phyloP scores from a whole-genome alignment of 2,329 filamentous ascomycete genomes.

The Alternaria brassicicola region DNA sequence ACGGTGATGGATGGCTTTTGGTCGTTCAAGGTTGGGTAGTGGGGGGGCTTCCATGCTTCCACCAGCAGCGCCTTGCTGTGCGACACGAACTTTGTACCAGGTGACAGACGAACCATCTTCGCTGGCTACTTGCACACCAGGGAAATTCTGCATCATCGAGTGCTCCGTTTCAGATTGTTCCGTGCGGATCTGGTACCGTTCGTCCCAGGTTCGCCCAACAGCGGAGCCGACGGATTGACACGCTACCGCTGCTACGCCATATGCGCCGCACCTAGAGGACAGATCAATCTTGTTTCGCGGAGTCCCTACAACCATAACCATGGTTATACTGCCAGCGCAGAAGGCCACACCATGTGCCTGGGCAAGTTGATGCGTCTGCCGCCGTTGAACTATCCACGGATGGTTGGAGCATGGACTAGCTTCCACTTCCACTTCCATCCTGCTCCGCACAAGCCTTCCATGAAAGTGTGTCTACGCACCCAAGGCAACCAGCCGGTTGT shows the following conservation, averaged over 20 bases:
- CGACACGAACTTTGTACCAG: neutral
- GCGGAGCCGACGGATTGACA: slow-evolving; percentile 23
- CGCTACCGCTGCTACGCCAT: slow-evolving; percentile 15
- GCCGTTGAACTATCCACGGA: neutral
- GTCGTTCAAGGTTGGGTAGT: no score
- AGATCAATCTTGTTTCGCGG: slow-evolving; percentile 17
- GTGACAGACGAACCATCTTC: neutral
- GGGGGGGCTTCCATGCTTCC: slow-evolving; percentile 2
- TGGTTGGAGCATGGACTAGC: slow-evolving; percentile 1
- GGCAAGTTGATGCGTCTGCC: neutral
- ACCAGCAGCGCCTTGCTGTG: neutral
- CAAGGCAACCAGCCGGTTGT: neutral
- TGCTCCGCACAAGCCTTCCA: neutral
- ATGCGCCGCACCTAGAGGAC: slow-evolving; percentile 26
- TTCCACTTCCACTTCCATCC: neutral
- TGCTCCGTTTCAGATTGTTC: slow-evolving; percentile 9
- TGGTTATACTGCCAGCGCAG: neutral
- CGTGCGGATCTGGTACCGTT: slow-evolving; percentile 26
- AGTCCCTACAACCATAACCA: neutral
- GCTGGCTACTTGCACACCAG: neutral
- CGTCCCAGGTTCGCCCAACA: slow-evolving; percentile 32
- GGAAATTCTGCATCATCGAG: neutral
- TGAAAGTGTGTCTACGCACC: neutral
- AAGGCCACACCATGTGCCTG: neutral
- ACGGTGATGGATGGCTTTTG: no score